These are phyloP conservation scores for Leptographium wingfieldii DNA, from an alignment of 2,329 filamentous ascomycete species.

Conservation along the genomic window DNA sequence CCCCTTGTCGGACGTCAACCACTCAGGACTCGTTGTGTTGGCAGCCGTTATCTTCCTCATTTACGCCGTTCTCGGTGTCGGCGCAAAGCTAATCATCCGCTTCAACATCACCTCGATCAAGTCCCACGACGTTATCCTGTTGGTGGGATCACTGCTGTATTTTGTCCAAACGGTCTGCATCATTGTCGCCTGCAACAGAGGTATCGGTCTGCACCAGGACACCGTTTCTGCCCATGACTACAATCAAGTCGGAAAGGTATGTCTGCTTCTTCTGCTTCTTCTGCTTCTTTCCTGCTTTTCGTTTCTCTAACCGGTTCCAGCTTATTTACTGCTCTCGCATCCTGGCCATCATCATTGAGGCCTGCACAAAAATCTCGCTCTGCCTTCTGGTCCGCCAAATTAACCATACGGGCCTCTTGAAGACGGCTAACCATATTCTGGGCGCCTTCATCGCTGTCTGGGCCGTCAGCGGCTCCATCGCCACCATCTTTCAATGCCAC, in stretches of 20 bases:
- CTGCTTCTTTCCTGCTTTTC: not conserved
- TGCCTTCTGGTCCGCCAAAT: constrained; percentile 3
- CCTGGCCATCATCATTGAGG: not conserved
- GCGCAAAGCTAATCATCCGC: constrained; percentile 2
- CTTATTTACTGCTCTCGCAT: not conserved
- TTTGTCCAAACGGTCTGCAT: constrained; percentile 1
- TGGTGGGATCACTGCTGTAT: not conserved
- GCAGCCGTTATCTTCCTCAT: constrained; percentile 2
- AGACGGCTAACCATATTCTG: not conserved
- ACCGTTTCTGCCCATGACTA: not conserved
- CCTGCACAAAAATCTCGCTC: constrained; percentile 2
- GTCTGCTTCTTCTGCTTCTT: not conserved
- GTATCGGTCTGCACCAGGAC: not conserved
- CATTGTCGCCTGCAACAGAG: constrained; percentile 1
- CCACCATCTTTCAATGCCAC: constrained; percentile 32
- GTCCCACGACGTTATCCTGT: not conserved
- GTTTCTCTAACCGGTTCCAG: not conserved
- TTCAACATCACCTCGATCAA: constrained; percentile 2
- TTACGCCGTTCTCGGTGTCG: not conserved
- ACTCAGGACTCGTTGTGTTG: not conserved
- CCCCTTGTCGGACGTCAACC: constrained; percentile 1
- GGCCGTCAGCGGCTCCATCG: constrained; percentile 21
- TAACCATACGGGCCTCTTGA: not conserved
- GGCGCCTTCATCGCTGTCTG: not conserved
- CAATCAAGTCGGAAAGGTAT: not conserved